A percentile compares a stretch with the other conserved stretches of the same genome.
Conservation (phyloP, 768 basidiomycete species). For the Cytidiella melzeri region DNA sequence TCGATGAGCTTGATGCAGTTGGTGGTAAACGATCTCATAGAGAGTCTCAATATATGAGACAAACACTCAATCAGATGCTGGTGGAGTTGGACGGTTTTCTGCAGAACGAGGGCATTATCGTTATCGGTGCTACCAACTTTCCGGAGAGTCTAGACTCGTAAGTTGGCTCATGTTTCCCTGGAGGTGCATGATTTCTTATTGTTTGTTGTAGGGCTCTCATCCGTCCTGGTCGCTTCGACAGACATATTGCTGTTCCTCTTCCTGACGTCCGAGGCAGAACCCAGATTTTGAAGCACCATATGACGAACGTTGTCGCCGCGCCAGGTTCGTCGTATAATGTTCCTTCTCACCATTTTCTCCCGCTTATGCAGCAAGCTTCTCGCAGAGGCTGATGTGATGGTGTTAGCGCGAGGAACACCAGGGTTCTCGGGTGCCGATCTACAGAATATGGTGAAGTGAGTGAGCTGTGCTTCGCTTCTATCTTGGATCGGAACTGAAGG, state of each 20-base stretch:
- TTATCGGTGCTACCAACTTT: slow-evolving; percentile 97
- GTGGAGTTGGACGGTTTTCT: slow-evolving; percentile 98
- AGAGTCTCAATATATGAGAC: slow-evolving; percentile 87
- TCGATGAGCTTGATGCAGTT: slow-evolving; percentile 93
- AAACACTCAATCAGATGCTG: slow-evolving; percentile 92
- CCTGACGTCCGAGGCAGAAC: slow-evolving; percentile 93
- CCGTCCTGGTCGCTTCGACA: slow-evolving; percentile 95
- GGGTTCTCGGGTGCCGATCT: slow-evolving; percentile 97
- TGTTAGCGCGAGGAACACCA: slow-evolving; percentile 89
- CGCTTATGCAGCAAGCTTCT: not conserved
- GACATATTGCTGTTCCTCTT: slow-evolving; percentile 84
- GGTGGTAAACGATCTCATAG: slow-evolving; percentile 82
- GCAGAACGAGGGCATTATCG: slow-evolving; percentile 89
- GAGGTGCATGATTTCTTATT: not conserved
- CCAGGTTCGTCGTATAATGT: slow-evolving; percentile 34
- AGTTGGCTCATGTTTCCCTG: slow-evolving; percentile 24
- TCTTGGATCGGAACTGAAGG: not conserved
- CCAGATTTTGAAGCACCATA: slow-evolving; percentile 91
- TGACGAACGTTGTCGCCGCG: slow-evolving; percentile 68
- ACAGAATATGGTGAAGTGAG: slow-evolving; percentile 94
- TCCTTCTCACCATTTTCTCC: slow-evolving; percentile 1
- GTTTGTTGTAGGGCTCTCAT: slow-evolving; percentile 67
- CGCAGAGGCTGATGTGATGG: slow-evolving; percentile 74
- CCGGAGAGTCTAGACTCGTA: slow-evolving; percentile 89
- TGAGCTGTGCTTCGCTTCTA: slow-evolving; percentile 8